A percentile compares a stretch with the other conserved stretches of the same genome.
phyloP scores from a whole-genome alignment of 1,284 basidiomycete species.

The Coniferiporia sulphurascens region DNA sequence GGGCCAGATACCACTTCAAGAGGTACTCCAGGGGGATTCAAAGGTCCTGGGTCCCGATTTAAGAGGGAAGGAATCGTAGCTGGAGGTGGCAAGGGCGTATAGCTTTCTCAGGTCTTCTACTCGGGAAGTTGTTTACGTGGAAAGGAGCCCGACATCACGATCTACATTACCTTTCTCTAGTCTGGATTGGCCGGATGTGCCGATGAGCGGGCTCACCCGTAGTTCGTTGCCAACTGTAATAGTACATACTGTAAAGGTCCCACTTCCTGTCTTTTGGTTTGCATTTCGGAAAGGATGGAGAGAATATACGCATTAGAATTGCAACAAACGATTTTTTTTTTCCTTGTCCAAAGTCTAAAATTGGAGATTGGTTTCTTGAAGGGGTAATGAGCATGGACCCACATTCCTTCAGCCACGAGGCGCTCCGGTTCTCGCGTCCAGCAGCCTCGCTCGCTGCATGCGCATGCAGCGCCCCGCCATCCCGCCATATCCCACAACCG shows the following conservation, averaged over 20 bases:
- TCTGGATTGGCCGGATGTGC: too few relatives aligned
- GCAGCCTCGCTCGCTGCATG: too few relatives aligned
- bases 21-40: constrained; percentile 35
- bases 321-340: too few relatives aligned
- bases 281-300: too few relatives aligned
- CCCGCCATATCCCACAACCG: not conserved
- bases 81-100: not conserved
- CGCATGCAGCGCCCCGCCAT: too few relatives aligned
- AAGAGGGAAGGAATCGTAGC: constrained; percentile 13
- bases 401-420: not conserved
- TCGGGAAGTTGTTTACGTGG: not conserved
- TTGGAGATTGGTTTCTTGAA: not conserved
- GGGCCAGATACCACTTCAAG: constrained; percentile 42
- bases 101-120: not conserved
- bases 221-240: too few relatives aligned
- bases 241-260: too few relatives aligned
- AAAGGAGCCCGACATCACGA: not conserved
- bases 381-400: not conserved
- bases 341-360: too few relatives aligned
- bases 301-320: too few relatives aligned
- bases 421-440: not conserved
- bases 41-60: constrained; percentile 33
- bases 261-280: too few relatives aligned
- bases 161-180: not conserved
- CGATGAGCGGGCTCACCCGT: too few relatives aligned